Base-by-base conservation (phyloP, 805 yeast species). In the Lachancea sp. region DNA sequence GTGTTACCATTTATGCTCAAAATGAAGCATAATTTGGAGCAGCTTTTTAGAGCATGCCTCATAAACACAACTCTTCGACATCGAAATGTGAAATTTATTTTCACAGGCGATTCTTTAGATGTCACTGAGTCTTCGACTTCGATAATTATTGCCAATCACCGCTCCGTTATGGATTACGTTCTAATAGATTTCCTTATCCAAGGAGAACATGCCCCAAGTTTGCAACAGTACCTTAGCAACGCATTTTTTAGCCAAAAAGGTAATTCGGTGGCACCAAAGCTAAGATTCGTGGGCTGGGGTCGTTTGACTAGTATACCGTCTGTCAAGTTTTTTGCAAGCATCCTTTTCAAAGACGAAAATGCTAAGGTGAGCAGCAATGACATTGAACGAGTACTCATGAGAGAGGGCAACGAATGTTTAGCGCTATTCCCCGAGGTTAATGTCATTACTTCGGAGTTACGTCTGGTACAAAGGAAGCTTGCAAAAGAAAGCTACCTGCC, bases 401-500 rank as follows among this genome's bases (percentile, higher is more conserved):
- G 43, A 60, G 69, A 34, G 58, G 66, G 56, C 29, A 55, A 51
- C 22, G 74, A 77, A 52, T 81, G 95, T 86, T 54, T 88, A 0
- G 79, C 81, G 0, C 51, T 85, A 8, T 89, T 89, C 52, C 97
- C 97, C 0, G 97, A 90, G 62, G 96, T 85, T 3, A 85, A 84
- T 55, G 76, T 84, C 7, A 75, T 77, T 61, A 75, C 81, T 0
- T 68, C 73, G 10, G 73, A 73, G 31, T 71, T 71, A 37, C 59
- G 52, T 34, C 68, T 38, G 51, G 60, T 55, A 42, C 95, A 88
- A 49, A 68, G 72, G 33, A 70, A 73, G 26, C 71, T 79, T 49
- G 72, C 81, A 38, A 74, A 73, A 34, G 72, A 73, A 46, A 55
- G 60, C 4, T 82, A 73, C 45, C 67, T 84, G n/a, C 86, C 91